These are phyloP conservation scores for Hypoxylon sp. DNA, from an alignment of 2,329 filamentous ascomycete species.

Conservation along the genomic window DNA sequence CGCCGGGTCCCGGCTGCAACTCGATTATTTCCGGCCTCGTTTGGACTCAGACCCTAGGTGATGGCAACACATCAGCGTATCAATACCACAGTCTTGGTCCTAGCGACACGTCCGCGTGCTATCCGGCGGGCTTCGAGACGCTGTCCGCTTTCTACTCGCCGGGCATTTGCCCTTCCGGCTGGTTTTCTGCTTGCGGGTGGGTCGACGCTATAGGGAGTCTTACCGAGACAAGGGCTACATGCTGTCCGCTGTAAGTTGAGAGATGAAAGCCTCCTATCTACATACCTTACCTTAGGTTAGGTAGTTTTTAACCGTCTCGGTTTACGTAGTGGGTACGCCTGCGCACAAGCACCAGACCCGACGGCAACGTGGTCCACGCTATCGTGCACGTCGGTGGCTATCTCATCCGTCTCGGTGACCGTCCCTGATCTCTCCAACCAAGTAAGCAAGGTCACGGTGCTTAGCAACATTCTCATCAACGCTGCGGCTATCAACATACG, in stretches of 20 bases:
- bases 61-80: conserved; percentile 15
- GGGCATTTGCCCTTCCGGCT: conserved; percentile 20
- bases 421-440: conserved; percentile 22
- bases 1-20: conserved; percentile 12
- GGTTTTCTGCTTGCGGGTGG: conserved; percentile 12
- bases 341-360: conserved; percentile 1
- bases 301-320: neutral
- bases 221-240: conserved; percentile 20
- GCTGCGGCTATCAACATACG: conserved; percentile 20
- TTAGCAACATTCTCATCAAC: conserved; percentile 8
- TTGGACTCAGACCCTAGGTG: conserved; percentile 15
- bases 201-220: conserved; percentile 6
- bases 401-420: conserved; percentile 6
- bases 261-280: no score
- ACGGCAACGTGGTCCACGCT: conserved; percentile 26
- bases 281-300: no score
- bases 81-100: conserved; percentile 24
- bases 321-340: conserved; percentile 11
- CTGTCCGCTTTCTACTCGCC: conserved; percentile 17
- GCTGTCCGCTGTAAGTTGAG: conserved; percentile 24
- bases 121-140: conserved; percentile 11
- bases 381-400: conserved; percentile 10
- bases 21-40: conserved; percentile 15
- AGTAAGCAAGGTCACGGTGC: conserved; percentile 6
- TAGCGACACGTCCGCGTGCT: conserved; percentile 18